Conservation (phyloP, 2,329 filamentous ascomycete species). For the Aspergillus luchuensis region DNA sequence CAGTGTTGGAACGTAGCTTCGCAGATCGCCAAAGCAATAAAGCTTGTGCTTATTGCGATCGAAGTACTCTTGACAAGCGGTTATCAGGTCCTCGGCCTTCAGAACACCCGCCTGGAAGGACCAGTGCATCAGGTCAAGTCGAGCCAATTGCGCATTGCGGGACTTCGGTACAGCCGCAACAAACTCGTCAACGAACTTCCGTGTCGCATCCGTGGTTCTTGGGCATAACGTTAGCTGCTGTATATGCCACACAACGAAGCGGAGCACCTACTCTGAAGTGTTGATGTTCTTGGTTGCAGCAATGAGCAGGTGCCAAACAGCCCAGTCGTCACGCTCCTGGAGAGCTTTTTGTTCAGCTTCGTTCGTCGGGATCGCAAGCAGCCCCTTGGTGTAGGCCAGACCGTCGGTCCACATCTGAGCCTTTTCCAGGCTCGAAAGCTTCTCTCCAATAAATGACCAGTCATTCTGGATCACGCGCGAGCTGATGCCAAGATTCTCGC, state of each 20-base stretch:
- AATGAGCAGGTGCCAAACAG: constrained; percentile 48
- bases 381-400: constrained; percentile 36
- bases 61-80: constrained; percentile 45
- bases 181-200: constrained; percentile 39
- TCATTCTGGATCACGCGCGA: constrained; percentile 49
- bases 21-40: constrained; percentile 50
- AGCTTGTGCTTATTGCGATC: constrained; percentile 45
- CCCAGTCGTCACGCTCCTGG: constrained; percentile 49
- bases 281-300: constrained; percentile 35
- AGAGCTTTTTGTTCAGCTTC: constrained; percentile 31
- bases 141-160: constrained; percentile 46
- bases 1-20: constrained; percentile 36
- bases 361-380: constrained; percentile 41
- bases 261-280: constrained; percentile 36
- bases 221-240: constrained; percentile 13
- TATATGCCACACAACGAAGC: background rate
- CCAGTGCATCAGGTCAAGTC: constrained; percentile 33
- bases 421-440: constrained; percentile 42
- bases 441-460: constrained; percentile 43
- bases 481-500: constrained; percentile 43
- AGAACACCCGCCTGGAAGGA: constrained; percentile 29
- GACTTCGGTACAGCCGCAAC: constrained; percentile 39
- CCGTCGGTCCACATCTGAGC: constrained; percentile 44
- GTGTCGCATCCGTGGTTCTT: constrained; percentile 35
- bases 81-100: constrained; percentile 36